A percentile compares a stretch with the other conserved stretches of the same genome.
Conservation (phyloP, 495 filamentous ascomycete genomes). For the Coniosporium apollinis region DNA sequence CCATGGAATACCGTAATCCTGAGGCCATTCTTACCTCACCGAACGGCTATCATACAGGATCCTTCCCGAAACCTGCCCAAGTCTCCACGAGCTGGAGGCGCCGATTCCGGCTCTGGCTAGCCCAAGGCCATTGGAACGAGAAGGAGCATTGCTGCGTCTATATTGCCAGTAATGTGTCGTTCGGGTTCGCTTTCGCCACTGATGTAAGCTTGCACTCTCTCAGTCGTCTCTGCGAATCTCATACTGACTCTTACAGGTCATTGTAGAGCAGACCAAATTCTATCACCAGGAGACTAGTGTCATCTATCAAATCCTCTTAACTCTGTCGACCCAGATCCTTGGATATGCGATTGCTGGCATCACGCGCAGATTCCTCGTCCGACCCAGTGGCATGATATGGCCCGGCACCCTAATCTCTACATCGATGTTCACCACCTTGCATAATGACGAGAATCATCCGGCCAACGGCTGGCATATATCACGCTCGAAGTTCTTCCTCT, state of each 20-base stretch:
- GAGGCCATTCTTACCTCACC: no score
- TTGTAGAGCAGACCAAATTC: conserved; percentile 75
- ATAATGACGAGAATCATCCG: conserved; percentile 61
- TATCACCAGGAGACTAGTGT: conserved; percentile 63
- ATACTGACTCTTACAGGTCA: no score
- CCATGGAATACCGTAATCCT: neutral
- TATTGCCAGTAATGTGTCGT: conserved; percentile 80
- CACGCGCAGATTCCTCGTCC: conserved; percentile 60
- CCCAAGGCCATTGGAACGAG: conserved; percentile 68
- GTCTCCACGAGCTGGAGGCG: conserved; percentile 17
- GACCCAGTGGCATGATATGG: conserved; percentile 84
- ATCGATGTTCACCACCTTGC: conserved; percentile 71
- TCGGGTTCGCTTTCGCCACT: conserved; percentile 73
- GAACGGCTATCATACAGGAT: neutral
- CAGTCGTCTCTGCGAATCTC: neutral
- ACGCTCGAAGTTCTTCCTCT: conserved; percentile 67
- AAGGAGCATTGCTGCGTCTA: conserved; percentile 81
- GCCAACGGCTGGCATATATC: conserved; percentile 77
- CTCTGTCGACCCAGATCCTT: conserved; percentile 68
- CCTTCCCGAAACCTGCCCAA: neutral
- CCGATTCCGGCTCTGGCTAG: conserved; percentile 50
- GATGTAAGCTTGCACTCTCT: conserved; percentile 29
- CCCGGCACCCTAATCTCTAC: conserved; percentile 76
- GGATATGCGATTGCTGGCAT: conserved; percentile 74
- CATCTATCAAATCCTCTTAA: conserved; percentile 63